Evolutionary conservation across 305 asterid species (phyloP), one percentile per base, ranked within the genome.

Genomic region (Fraxinus sp.): DNA sequence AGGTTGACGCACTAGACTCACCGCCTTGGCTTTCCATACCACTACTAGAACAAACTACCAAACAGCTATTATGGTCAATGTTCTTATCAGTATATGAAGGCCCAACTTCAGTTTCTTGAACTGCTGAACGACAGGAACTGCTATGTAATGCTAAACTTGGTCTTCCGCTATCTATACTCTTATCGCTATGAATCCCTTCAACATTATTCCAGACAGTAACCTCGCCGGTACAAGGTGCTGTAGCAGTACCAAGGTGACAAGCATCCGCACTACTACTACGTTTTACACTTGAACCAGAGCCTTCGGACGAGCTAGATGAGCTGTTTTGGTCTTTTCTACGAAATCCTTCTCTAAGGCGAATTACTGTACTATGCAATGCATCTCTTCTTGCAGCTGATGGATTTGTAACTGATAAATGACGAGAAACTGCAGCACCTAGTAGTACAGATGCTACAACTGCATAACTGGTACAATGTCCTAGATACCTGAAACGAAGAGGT

Each of bases 221-320:
- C 85, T 96, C 98, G 81, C 97, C 91, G 4, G 94, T 86, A 86
- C 91, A 86, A 74, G 96, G 97, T 85, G 88, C 93, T 79, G 92
- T 82, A 84, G 87, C 89, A 81, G 88, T 88, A 85, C 93, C 93
- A 83, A 97, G 96, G 83, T 94, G 93, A 52, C 97, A 97, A 80
- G 97, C 97, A 86, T 97, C 98, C 41, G 98, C 98, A 92, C 99
- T 94, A 86, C 98, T 97, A 86, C 97, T 94, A 39, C 98, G 96
- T 86, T 96, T 96, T 80, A 96, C 93, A 89, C 99, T 96, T 72
- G 99, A 96, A 71, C 99, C 98, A 88, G 97, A 93, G 78, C 97
- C 99, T 84, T 94, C 99, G 66, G 99, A 97, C 66, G 98, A 94
- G 93, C 97, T 94, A 79, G 97, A 94, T 74, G 98, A 94, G 86